Evolutionary conservation across 2,329 filamentous ascomycete species (phyloP), one percentile per base, ranked within the genome.

Genomic region (Mycosphaerella arachidis): DNA sequence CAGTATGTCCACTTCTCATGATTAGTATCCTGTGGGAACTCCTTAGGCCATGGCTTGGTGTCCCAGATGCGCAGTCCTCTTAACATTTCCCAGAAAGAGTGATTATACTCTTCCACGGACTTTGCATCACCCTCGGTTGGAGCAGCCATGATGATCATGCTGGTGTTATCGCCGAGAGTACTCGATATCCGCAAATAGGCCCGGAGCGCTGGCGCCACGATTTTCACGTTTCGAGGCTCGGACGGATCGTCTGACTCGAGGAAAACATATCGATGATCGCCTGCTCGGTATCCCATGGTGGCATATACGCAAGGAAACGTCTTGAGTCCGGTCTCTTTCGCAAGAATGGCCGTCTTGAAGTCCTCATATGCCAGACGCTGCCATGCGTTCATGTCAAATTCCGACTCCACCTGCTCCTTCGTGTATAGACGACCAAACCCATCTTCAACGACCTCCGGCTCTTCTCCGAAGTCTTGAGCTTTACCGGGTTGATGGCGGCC

Each of bases 241-340:
- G 61, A 63, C 10, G 61, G 63, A 31, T 65, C 59, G 57, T 65
- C 63, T 3, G 61, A 63, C 30, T 63, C 53, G 7, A 65, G 35
- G 50, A 65, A 65, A 9, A 65, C 59, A 35, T 65, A 65, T 29
- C 63, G 59, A 50, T 65, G 63, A 50, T 63, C 61, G n/a, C 63
- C 63, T 9, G 56, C 54, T 18, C 61, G 58, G 53, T 62, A 65
- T 6, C 63, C 63, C 61, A 62, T 62, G 8, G 63, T 65, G 24
- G 63, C 63, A 43, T 65, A 65, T 3, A 65, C 57, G 45, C 63
- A 65, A 16, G 63, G 63, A 33, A 65, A 65, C 6, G 63, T 65
- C 40, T 61, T 63, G 48, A 65, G 57, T 8, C 63, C 63, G 18
- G 46, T 60, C 6, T 57, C 63, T 31, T 65, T 65, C 9, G 63